Base-by-base conservation (phyloP, 148 eudicot species). In the Amaranthus cruentus region DNA sequence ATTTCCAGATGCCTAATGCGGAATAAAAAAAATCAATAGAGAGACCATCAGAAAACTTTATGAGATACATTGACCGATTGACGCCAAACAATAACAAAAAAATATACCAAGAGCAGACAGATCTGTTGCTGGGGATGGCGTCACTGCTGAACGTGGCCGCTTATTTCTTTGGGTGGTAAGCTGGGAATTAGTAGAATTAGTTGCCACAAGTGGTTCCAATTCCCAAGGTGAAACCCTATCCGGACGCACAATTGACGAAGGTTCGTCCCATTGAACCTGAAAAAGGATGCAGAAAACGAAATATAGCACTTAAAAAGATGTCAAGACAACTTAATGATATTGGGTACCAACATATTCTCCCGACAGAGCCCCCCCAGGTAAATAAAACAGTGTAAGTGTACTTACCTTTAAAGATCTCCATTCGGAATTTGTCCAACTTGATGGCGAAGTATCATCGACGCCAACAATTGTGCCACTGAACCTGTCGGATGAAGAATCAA, bases 251-350 rank as follows among this genome's bases (percentile, higher is more conserved):
- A 88, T 86, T 62, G 96, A 83, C 44, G 98, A 87, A 54, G 93
- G 96, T 75, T 95, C 98, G 81, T 95, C 98, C 98, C 98, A 95
- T 75, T 87, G 98, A 78, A 95, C 97, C 98, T 95, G 82, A 58
- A 69, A 10, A 70, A 8, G 66, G 49, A 62, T 63, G 64, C 61
- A 63, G 38, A 8, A 73, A 7, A 18, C 49, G 43, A 72, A 79
- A 47, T 61, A 4, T 13, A 43, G 44, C 38, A 70, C 28, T 46
- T 50, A 44, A 5, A 9, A 43, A 18, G n/a, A 52, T 61, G 48
- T 53, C 65, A 44, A 28, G 43, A 15, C 57, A 69, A 13, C 44
- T 18, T 47, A 66, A 11, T 53, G 44, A 6, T 7, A 53, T n/a
- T 10, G 49, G 50, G 3, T 54, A 50, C 12, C 55, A 64, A 73